Evolutionary conservation across 2,329 filamentous ascomycete genomes (phyloP).

Genomic region (Calonectria crousiana): DNA sequence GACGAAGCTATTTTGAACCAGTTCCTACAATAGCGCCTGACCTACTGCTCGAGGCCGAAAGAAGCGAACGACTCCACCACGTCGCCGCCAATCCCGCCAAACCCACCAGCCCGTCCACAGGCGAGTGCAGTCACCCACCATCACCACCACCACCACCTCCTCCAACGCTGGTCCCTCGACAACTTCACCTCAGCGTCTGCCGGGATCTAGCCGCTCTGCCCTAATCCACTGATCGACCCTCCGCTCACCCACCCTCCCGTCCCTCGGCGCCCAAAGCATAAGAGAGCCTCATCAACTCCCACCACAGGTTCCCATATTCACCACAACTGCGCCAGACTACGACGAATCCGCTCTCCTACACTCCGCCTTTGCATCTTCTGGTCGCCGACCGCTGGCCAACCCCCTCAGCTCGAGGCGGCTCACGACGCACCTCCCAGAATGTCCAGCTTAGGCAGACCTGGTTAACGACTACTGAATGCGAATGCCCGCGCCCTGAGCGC

Average conservation of each 20-base stretch:
- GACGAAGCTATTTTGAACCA: background rate
- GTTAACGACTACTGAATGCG: slow-evolving; percentile 44
- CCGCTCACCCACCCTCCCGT: background rate
- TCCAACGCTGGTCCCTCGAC: slow-evolving; percentile 9
- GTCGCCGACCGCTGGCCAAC: background rate
- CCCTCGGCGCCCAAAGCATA: background rate
- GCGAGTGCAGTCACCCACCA: slow-evolving; percentile 23
- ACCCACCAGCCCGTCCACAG: slow-evolving; percentile 14
- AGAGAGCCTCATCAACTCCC: slow-evolving; percentile 20
- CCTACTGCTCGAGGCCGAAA: slow-evolving; percentile 8
- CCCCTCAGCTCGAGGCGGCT: slow-evolving; percentile 22
- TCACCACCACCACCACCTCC: slow-evolving; percentile 27
- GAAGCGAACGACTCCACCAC: slow-evolving; percentile 21
- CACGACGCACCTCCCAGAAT: slow-evolving; percentile 44
- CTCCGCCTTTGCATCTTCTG: slow-evolving; percentile 7
- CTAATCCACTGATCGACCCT: slow-evolving; percentile 4
- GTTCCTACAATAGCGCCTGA: background rate
- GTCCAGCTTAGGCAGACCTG: slow-evolving; percentile 46
- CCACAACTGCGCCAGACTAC: slow-evolving; percentile 1
- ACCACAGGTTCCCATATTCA: background rate
- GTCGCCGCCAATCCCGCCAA: slow-evolving; percentile 26
- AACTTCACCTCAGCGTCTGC: slow-evolving; percentile 14
- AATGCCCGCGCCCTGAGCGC: slow-evolving; percentile 40
- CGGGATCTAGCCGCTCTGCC: background rate
- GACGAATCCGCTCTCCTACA: background rate